These are phyloP conservation scores for Sanghuangporus baumii DNA, from an alignment of 1,284 basidiomycete species.

Conservation along the genomic window DNA sequence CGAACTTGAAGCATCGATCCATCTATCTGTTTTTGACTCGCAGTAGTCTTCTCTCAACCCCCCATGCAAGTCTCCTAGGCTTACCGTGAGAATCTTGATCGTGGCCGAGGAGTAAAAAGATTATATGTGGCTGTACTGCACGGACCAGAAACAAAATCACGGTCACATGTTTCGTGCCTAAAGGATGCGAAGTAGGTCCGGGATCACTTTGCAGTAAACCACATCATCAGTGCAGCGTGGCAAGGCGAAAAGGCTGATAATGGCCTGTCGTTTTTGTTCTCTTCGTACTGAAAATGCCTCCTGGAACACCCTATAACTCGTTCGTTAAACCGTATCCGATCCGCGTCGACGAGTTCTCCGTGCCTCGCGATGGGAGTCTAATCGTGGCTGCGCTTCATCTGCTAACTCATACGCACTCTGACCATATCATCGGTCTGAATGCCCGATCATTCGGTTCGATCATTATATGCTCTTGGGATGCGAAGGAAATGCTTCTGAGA, in stretches of 20 bases:
- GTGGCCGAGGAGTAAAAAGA: too few species aligned
- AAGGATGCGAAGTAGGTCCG: neutral
- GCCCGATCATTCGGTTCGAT: conserved; percentile 61
- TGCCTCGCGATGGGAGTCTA: conserved; percentile 29
- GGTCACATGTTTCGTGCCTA: neutral
- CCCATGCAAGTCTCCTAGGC: too few species aligned
- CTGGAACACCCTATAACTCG: conserved; percentile 62
- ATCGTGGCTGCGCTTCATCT: conserved; percentile 60
- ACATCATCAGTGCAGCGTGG: neutral
- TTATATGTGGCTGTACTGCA: too few species aligned
- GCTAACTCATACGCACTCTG: conserved; percentile 80
- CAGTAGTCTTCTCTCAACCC: too few species aligned
- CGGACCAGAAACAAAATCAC: neutral
- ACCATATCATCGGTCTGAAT: conserved; percentile 68
- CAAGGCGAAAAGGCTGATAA: neutral
- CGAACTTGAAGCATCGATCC: too few species aligned
- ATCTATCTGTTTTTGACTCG: too few species aligned
- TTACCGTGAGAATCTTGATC: too few species aligned
- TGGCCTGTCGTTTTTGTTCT: neutral
- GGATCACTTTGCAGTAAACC: neutral
- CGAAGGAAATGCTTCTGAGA: conserved; percentile 76
- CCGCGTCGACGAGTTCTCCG: conserved; percentile 72
- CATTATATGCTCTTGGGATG: conserved; percentile 72
- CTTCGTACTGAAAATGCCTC: conserved; percentile 46
- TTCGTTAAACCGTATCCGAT: conserved; percentile 70